Evolutionary conservation across 2,329 filamentous ascomycete genomes (phyloP), one percentile per base, ranked within the genome.

Genomic region (Emericellopsis atlantica): DNA sequence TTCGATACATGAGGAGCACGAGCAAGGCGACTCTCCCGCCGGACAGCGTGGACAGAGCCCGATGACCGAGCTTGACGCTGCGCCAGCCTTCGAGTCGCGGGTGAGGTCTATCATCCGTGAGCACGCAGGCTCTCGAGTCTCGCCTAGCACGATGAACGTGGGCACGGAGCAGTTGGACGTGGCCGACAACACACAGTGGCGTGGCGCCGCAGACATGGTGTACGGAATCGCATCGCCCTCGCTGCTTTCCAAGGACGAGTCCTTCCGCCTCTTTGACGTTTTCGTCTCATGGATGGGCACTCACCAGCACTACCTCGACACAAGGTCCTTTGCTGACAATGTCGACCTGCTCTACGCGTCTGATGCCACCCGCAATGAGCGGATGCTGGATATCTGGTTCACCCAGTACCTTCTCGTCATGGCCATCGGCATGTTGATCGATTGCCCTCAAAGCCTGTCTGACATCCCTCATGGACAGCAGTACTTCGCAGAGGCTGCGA

Each of bases 231-330:
- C 40, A 6, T 36, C 46, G 6, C 23, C 43, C 2, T 47, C 45
- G 6, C 36, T 50, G 4, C 22, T 47, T 6, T 43, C 46, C 1
- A 49, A 50, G 24, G 40, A 41, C 5, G 46, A 51, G 36, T 51
- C 53, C 0, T 42, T 46, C 22, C 39, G 48, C 5, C 37, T 54
- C 0, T 48, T 55, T 11, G 45, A 51, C 26, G 33, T 47, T 0
- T 55, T 55, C 32, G 42, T 47, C 18, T 51, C 51, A 2, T 38
- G 52, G 2, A 47, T 56, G 39, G 51, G 53, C 2, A 43, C 49
- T 3, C 54, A 50, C n/a, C 53, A 56, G 12, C 53, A 55, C 37
- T 55, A 54, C 23, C 36, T 56, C 8, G 53, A 56, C 35, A 46
- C 51, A n/a, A 45, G 51, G 15, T 45, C 41, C 0, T 56, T 56